These are phyloP conservation scores for Alternaria metachromatica DNA, from an alignment of 2,329 filamentous ascomycete species.

Conservation along the genomic window DNA sequence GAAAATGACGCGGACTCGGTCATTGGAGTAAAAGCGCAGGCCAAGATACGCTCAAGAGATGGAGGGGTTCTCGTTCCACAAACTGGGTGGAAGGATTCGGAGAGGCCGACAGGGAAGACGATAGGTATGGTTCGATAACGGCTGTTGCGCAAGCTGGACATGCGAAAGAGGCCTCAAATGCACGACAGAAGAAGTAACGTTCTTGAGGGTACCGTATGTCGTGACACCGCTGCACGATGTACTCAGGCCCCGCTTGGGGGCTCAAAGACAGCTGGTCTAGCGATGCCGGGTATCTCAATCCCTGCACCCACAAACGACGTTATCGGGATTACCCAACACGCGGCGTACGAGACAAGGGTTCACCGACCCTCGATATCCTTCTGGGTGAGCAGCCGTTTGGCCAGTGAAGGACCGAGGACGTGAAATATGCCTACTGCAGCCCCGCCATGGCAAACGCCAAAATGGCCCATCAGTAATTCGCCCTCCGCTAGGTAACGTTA, in stretches of 20 bases:
- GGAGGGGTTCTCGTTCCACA: conserved; percentile 18
- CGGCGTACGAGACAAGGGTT: conserved; percentile 7
- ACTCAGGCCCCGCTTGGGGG: conserved; percentile 1
- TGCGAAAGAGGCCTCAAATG: not conserved
- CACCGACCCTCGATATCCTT: not conserved
- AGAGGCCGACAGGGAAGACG: conserved; percentile 26
- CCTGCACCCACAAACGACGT: conserved; percentile 5
- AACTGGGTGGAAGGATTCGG: conserved; percentile 22
- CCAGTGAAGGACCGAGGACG: not conserved
- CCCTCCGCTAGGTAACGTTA: not conserved
- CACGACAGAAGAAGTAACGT: not conserved
- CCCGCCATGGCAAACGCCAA: conserved; percentile 3
- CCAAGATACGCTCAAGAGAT: conserved; percentile 39
- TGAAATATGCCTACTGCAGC: conserved; percentile 1
- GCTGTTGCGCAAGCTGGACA: conserved; percentile 1
- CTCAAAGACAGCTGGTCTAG: not conserved
- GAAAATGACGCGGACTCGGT: conserved; percentile 10
- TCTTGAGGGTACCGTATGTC: not conserved
- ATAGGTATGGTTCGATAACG: conserved; percentile 1
- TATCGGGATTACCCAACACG: conserved; percentile 7
- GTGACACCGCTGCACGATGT: not conserved
- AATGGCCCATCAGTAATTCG: conserved; percentile 11
- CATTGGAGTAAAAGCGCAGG: conserved; percentile 34
- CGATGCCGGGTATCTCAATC: conserved; percentile 5
- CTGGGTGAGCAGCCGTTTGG: not conserved